Conservation (phyloP, 2,329 filamentous ascomycete genomes). For the Fusarium sp. region DNA sequence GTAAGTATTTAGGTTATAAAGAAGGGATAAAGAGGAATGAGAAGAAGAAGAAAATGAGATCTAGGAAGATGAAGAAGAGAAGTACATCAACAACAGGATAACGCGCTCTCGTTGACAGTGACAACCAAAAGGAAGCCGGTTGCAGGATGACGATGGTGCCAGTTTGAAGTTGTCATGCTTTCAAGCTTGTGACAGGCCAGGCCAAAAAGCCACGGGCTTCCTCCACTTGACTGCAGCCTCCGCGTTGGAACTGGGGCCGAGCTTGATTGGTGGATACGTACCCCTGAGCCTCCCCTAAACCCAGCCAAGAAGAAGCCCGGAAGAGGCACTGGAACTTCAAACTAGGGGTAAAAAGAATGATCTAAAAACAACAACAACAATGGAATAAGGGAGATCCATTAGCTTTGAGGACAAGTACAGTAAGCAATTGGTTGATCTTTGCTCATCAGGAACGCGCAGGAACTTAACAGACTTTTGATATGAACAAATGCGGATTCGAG, state of each 20-base stretch:
- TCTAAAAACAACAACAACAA: conserved; percentile 7
- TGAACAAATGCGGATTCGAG: conserved; percentile 5
- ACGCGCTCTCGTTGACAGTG: conserved; percentile 5
- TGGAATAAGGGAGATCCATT: conserved; percentile 19
- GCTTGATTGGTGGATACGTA: conserved; percentile 32
- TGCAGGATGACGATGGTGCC: conserved; percentile 40
- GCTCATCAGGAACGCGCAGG: conserved; percentile 5
- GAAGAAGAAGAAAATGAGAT: not conserved
- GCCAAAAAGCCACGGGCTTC: conserved; percentile 5
- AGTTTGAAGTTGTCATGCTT: conserved; percentile 38
- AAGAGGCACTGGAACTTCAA: conserved; percentile 1
- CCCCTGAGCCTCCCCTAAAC: conserved; percentile 21
- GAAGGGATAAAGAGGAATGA: conserved; percentile 7
- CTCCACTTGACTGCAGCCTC: conserved; percentile 16
- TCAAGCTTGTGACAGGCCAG: conserved; percentile 35
- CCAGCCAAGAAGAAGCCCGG: not conserved
- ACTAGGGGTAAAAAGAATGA: not conserved
- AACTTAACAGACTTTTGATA: conserved; percentile 12
- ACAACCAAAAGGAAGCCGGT: conserved; percentile 28
- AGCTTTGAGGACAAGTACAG: not conserved
- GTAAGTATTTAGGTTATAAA: not conserved
- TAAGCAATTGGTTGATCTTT: conserved; percentile 3
- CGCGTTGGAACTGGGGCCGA: conserved; percentile 9
- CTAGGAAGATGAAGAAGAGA: conserved; percentile 12
- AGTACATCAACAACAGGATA: conserved; percentile 5